These are phyloP conservation scores for Sutorius australiensis DNA, from an alignment of 768 basidiomycete genomes.

Conservation along the genomic window DNA sequence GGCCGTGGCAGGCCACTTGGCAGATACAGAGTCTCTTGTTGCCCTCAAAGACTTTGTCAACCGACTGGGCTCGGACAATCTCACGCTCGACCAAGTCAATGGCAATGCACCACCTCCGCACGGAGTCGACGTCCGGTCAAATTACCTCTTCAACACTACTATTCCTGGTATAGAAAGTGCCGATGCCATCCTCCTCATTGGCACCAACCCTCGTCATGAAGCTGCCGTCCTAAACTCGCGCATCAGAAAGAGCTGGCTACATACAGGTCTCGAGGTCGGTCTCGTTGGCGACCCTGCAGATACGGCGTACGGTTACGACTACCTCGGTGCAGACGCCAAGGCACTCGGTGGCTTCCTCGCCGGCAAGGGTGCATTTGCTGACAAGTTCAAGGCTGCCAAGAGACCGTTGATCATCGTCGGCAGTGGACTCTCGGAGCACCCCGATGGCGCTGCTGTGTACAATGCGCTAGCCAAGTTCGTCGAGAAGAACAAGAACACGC, in stretches of 20 bases:
- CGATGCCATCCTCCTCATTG: conserved; percentile 89
- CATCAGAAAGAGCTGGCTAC: conserved; percentile 92
- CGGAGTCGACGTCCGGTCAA: conserved; percentile 88
- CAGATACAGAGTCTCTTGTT: conserved; percentile 91
- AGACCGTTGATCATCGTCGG: conserved; percentile 92
- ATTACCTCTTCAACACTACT: conserved; percentile 94
- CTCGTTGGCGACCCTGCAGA: conserved; percentile 89
- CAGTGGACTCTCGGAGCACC: conserved; percentile 78
- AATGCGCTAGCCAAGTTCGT: conserved; percentile 78
- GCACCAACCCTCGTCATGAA: conserved; percentile 96
- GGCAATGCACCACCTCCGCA: conserved; percentile 69
- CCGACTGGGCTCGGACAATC: conserved; percentile 92
- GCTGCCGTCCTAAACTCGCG: conserved; percentile 97
- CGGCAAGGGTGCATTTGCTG: conserved; percentile 75
- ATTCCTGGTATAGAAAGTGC: conserved; percentile 89
- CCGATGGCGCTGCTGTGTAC: conserved; percentile 76
- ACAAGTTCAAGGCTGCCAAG: conserved; percentile 87
- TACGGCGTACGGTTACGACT: conserved; percentile 90
- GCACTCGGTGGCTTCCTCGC: conserved; percentile 73
- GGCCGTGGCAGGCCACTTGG: conserved; percentile 87
- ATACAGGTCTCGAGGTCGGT: conserved; percentile 81
- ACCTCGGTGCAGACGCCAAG: conserved; percentile 74
- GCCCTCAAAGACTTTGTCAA: conserved; percentile 93
- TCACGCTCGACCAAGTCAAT: conserved; percentile 68
- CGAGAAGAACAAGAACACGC: conserved; percentile 65